Conservation (phyloP, 257 asterid genomes). For the Lycium barbarum region DNA sequence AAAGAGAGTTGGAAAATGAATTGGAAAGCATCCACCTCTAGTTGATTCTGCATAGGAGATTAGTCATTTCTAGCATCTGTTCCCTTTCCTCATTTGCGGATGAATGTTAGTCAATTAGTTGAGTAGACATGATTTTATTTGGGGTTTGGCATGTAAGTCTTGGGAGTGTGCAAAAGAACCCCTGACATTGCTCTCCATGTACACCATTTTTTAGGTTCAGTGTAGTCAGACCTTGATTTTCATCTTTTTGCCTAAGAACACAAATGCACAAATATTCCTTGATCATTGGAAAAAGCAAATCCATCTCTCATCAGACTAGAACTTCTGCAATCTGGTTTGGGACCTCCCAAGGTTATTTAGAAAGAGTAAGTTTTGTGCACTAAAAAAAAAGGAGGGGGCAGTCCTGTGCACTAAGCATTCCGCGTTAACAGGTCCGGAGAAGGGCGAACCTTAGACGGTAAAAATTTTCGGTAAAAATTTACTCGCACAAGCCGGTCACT, state of each 20-base stretch:
- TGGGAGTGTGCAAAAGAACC: not conserved
- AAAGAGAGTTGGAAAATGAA: conserved; percentile 40
- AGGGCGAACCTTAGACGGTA: not conserved
- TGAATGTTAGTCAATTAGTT: not conserved
- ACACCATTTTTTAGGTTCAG: not conserved
- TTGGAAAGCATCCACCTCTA: not conserved
- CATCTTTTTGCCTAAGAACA: not conserved
- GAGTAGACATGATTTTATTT: not conserved
- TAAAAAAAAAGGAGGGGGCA: too few relatives aligned
- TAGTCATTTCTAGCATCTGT: not conserved
- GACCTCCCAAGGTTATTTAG: not conserved
- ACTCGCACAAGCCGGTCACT: not conserved
- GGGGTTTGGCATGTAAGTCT: not conserved
- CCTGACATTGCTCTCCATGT: not conserved
- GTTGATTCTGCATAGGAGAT: not conserved
- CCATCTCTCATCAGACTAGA: not conserved
- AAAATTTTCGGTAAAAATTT: not conserved
- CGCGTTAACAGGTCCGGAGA: too few relatives aligned
- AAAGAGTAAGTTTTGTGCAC: not conserved
- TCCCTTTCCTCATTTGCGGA: not conserved
- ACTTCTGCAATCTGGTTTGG: not conserved
- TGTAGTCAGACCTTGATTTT: not conserved
- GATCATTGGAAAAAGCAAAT: not conserved
- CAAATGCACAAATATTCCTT: not conserved
- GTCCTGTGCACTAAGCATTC: too few relatives aligned